Conservation (phyloP, 306 rosid species). For the Sicyos edulis region DNA sequence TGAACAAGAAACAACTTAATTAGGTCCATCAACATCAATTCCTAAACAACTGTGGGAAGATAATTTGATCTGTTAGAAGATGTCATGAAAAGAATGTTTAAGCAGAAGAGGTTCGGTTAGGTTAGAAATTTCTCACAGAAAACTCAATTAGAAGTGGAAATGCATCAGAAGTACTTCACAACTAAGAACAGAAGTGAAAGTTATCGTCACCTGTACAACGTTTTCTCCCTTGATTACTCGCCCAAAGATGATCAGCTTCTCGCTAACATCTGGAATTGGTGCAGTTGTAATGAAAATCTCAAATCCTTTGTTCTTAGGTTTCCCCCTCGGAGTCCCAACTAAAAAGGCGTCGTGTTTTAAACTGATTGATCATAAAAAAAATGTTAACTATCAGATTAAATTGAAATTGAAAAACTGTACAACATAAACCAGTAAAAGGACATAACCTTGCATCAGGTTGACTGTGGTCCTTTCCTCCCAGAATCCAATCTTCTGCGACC, state of each 20-base stretch:
- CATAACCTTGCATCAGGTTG: constrained; percentile 44
- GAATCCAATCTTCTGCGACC: constrained; percentile 72
- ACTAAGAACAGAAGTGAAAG: background rate
- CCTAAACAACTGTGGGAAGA: too few species aligned
- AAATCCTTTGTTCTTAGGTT: constrained; percentile 50
- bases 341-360: constrained; percentile 83
- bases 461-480: constrained; percentile 62
- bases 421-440: background rate
- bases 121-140: background rate
- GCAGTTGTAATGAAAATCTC: constrained; percentile 95
- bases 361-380: constrained; percentile 27
- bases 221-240: constrained; percentile 87
- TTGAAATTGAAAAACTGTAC: background rate
- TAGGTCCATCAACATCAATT: too few species aligned
- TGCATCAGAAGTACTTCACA: background rate
- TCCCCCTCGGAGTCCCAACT: constrained; percentile 92
- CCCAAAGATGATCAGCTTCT: constrained; percentile 80
- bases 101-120: constrained; percentile 8
- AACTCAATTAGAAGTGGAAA: background rate
- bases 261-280: constrained; percentile 85
- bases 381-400: background rate
- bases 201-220: constrained; percentile 76
- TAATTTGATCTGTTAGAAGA: background rate
- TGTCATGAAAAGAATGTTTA: background rate
- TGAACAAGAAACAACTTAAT: background rate